Evolutionary conservation across 805 yeast genomes (phyloP).

Genomic region (Wickerhamomyces silvicola): DNA sequence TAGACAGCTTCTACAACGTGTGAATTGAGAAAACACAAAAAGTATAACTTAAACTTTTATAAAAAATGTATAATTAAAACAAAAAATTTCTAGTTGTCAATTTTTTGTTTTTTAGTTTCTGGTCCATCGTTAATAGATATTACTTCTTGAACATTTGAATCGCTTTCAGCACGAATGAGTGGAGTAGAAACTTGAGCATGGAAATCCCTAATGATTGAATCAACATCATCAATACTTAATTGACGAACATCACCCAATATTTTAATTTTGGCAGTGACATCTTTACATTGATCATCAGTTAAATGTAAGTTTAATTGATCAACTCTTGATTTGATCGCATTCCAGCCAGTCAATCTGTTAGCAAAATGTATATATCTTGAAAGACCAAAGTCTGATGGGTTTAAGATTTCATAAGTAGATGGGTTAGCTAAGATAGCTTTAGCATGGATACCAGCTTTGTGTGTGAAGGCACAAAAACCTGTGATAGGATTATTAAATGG

Average conservation of each 20-base stretch:
- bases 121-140: conserved; percentile 19
- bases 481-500: conserved; percentile 99
- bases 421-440: conserved; percentile 98
- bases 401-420: conserved; percentile 94
- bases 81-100: conserved; percentile 14
- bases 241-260: conserved; percentile 92
- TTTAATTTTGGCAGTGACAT: conserved; percentile 89
- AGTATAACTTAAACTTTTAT: too few species aligned
- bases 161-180: conserved; percentile 22
- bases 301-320: conserved; percentile 89
- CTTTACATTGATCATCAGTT: conserved; percentile 91
- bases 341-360: conserved; percentile 98
- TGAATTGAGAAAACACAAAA: neutral
- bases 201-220: conserved; percentile 89
- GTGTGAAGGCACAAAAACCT: conserved; percentile 99
- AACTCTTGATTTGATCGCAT: conserved; percentile 96
- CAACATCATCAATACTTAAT: conserved; percentile 93
- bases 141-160: conserved; percentile 19
- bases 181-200: conserved; percentile 73
- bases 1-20: too few species aligned
- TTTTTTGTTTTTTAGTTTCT: conserved; percentile 25
- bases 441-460: conserved; percentile 99
- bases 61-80: too few species aligned
- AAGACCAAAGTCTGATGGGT: conserved; percentile 92
- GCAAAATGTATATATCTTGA: conserved; percentile 97